phyloP scores from a whole-genome alignment of 805 yeast genomes.

The Peterozyma xylosa region DNA sequence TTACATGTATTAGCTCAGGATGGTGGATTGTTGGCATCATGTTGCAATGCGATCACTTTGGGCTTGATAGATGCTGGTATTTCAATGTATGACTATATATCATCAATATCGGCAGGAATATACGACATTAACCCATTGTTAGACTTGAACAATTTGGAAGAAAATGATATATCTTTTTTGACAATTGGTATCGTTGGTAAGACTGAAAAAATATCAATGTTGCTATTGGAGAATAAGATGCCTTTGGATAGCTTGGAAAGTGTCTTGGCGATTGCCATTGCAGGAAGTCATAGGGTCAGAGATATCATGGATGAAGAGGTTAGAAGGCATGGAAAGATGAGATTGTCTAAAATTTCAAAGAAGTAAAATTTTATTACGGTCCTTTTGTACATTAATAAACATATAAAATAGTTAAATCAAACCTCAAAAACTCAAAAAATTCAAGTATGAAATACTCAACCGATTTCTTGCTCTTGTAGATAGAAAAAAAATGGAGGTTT shows the following conservation, averaged over 20 bases:
- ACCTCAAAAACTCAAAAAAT: neutral
- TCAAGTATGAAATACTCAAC: neutral
- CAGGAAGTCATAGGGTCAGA: slow-evolving; percentile 78
- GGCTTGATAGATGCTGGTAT: slow-evolving; percentile 95
- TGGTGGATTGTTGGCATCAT: slow-evolving; percentile 77
- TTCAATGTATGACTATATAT: slow-evolving; percentile 85
- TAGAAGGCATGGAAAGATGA: slow-evolving; percentile 61
- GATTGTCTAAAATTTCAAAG: slow-evolving; percentile 33
- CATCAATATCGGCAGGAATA: slow-evolving; percentile 73
- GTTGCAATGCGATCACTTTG: slow-evolving; percentile 79
- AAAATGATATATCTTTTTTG: slow-evolving; percentile 69
- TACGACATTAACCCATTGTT: slow-evolving; percentile 69
- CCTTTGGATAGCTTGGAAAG: slow-evolving; percentile 76
- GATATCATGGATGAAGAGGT: slow-evolving; percentile 83
- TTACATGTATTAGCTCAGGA: slow-evolving; percentile 82
- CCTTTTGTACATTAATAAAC: neutral
- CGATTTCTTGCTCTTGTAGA: no score
- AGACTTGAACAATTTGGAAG: slow-evolving; percentile 80
- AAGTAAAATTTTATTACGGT: slow-evolving; percentile 3
- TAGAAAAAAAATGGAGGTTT: no score
- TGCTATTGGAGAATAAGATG: slow-evolving; percentile 76
- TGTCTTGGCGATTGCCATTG: slow-evolving; percentile 72
- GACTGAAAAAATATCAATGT: slow-evolving; percentile 67
- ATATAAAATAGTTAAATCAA: neutral
- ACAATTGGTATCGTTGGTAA: slow-evolving; percentile 84